Percentiles rank a stretch among this genome's conserved stretches.
These are phyloP conservation scores for Aristolochia californica DNA, from an alignment of 164 flowering plant species.

Conservation along the genomic window DNA sequence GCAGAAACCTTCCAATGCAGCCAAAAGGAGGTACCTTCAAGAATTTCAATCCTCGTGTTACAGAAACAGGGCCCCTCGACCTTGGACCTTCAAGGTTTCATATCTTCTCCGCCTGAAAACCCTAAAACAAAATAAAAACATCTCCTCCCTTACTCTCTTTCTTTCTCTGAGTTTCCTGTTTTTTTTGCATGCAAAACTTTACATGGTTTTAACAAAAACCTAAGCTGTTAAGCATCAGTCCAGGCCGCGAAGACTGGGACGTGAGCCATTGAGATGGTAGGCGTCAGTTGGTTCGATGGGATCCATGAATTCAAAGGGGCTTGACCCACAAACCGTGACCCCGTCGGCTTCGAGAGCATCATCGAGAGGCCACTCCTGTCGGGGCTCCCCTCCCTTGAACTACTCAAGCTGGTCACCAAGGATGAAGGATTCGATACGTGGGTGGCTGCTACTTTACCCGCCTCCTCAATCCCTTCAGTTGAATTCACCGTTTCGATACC, in stretches of 20 bases:
- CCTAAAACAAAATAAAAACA: too few relatives aligned
- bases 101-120: too few relatives aligned
- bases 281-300: slow-evolving; percentile 38
- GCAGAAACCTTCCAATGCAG: too few relatives aligned
- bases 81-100: too few relatives aligned
- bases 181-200: slow-evolving; percentile 25
- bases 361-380: slow-evolving; percentile 31
- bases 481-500: slow-evolving; percentile 25
- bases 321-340: slow-evolving; percentile 21
- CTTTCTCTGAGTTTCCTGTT: slow-evolving; percentile 1
- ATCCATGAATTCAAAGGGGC: slow-evolving; percentile 37
- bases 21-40: slow-evolving; percentile 13
- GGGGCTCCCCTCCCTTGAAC: slow-evolving; percentile 68
- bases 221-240: slow-evolving; percentile 53
- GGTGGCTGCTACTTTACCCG: too few relatives aligned
- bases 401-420: slow-evolving; percentile 51
- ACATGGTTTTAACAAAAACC: not conserved
- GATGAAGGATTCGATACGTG: slow-evolving; percentile 54
- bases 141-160: too few relatives aligned
- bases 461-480: too few relatives aligned
- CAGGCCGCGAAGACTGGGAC: slow-evolving; percentile 80
- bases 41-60: slow-evolving; percentile 18
- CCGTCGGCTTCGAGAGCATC: slow-evolving; percentile 31
- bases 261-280: slow-evolving; percentile 45
- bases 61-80: slow-evolving; percentile 16